Evolutionary conservation across 169 alveolate species (phyloP), one percentile per base, ranked within the genome.

Genomic region (Plasmodium malariae): DNA sequence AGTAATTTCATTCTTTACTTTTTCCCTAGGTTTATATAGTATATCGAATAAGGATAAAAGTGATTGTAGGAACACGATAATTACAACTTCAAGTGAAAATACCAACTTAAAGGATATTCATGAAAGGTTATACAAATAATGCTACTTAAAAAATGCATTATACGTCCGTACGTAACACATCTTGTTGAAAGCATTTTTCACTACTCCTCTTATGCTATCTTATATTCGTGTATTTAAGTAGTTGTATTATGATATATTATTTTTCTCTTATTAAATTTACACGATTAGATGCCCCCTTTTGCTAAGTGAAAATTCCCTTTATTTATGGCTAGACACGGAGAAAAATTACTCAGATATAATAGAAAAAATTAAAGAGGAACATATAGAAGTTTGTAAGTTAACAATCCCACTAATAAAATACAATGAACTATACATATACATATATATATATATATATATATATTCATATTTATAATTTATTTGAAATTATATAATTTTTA

Each of bases 281-380:
- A 11, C 63, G 21, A 70, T 14, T 34, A 73, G 88, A 57, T 73
- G 73, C 36, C 88, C 88, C 4, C 88, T 73, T 1, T 32, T 73
- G 11, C 71, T 73, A 17, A 73, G 73, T 30, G 73, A 73, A 73
- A 73, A 34, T 14, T 32, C 88, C 59, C 26, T 73, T 9, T 4
- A 14, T 37, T 26, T 73, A 19, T 73, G 88, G 88, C 60, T 73
- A 26, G 71, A 73, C 21, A 72, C 37, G 14, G 68, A 73, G 6
- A 73, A 73, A 54, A 73, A 55, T 11, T 73, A 73, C 62, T 30
- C 49, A 73, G 88, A 73, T 37, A 73, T 73, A 55, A 73, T 73
- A 54, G 88, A 73, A 21, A 54, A 63, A 55, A 30, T 73, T 45
- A 73, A 45, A 45, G 72, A 73, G 34, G 88, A 73, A 63, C 88